These are phyloP conservation scores for Coniochaeta sp. DNA, from an alignment of 2,329 filamentous ascomycete species.

Conservation along the genomic window DNA sequence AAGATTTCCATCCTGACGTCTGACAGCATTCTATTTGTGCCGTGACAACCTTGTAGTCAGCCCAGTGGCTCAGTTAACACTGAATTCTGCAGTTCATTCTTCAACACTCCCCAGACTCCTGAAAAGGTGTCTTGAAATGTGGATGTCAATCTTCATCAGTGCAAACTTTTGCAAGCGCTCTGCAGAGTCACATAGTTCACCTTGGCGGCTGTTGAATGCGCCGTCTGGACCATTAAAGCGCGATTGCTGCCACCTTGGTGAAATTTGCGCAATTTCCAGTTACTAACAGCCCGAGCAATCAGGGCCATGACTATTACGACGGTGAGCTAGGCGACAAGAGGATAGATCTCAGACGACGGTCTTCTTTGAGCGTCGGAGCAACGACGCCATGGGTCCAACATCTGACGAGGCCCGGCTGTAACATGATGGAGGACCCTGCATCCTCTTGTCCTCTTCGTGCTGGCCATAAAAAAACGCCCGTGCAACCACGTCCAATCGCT, in stretches of 20 bases:
- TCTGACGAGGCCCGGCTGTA: background rate
- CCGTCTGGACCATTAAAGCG: slow-evolving; percentile 6
- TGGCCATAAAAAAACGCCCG: background rate
- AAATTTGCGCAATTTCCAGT: slow-evolving; percentile 15
- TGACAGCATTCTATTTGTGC: background rate
- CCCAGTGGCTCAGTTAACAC: background rate
- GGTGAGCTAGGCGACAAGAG: background rate
- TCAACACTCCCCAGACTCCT: background rate
- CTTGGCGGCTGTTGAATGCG: background rate
- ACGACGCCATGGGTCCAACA: background rate
- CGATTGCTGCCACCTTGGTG: slow-evolving; percentile 6
- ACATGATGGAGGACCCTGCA: background rate
- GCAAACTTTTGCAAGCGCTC: background rate
- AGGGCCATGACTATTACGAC: background rate
- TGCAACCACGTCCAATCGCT: too few relatives aligned
- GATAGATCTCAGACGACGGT: background rate
- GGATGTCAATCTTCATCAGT: background rate
- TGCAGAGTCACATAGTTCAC: background rate
- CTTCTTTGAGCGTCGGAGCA: background rate
- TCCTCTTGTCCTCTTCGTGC: background rate
- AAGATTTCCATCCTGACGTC: background rate
- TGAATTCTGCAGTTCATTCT: too few relatives aligned
- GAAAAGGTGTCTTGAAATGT: background rate
- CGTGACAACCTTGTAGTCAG: background rate
- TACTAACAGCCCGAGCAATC: slow-evolving; percentile 1